Percentiles rank a stretch among this genome's conserved stretches.
Conservation (phyloP, 73 alveolate species). For the Symbiodinium natans region DNA sequence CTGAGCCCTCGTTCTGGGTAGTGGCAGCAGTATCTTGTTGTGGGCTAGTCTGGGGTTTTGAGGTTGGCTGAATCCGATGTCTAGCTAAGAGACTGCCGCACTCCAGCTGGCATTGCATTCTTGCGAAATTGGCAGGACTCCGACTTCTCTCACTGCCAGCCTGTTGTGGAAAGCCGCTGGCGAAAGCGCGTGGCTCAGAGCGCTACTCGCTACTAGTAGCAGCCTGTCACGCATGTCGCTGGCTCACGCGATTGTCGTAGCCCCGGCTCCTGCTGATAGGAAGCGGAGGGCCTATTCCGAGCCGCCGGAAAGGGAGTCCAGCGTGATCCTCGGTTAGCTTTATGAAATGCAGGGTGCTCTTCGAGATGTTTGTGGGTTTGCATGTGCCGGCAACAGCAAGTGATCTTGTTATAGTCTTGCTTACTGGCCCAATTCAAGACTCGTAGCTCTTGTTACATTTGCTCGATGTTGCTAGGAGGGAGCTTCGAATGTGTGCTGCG, state of each 20-base stretch:
- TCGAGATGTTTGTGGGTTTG: too few relatives aligned
- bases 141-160: conserved; percentile 32
- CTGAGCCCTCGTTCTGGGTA: too few relatives aligned
- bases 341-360: too few relatives aligned
- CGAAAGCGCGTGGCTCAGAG: neutral
- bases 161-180: conserved; percentile 49
- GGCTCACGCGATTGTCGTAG: neutral
- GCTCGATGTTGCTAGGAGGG: too few relatives aligned
- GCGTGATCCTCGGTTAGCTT: neutral
- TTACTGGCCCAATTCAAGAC: neutral
- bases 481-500: neutral
- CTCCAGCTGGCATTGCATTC: too few relatives aligned
- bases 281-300: neutral
- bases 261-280: neutral
- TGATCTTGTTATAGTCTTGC: neutral
- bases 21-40: too few relatives aligned
- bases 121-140: conserved; percentile 47
- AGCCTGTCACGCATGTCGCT: neutral
- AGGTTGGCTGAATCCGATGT: too few relatives aligned
- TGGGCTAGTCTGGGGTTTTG: too few relatives aligned
- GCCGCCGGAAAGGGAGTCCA: neutral
- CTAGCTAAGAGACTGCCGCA: too few relatives aligned
- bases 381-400: neutral
- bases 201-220: neutral
- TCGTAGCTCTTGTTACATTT: too few relatives aligned